A percentile compares a stretch with the other conserved stretches of the same genome.
These are phyloP conservation scores for Tuber microsphaerosporum DNA, from an alignment of 495 filamentous ascomycete genomes.

Conservation along the genomic window DNA sequence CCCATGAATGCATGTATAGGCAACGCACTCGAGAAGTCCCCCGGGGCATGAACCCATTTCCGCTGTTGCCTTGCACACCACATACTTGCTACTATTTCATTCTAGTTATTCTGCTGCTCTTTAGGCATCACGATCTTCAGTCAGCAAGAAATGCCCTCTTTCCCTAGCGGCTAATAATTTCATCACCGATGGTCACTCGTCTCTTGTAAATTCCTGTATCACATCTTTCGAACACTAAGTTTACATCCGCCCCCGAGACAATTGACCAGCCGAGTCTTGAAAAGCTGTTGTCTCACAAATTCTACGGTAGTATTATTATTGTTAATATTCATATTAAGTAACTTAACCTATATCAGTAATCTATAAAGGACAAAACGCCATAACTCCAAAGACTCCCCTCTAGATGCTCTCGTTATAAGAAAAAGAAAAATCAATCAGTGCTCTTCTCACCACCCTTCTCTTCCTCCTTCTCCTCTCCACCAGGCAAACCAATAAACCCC, in stretches of 20 bases:
- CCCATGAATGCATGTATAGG: too few species aligned
- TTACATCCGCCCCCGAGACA: neutral
- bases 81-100: too few species aligned
- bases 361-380: neutral
- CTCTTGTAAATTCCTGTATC: neutral
- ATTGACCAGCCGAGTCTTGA: neutral
- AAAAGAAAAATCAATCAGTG: neutral
- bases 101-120: too few species aligned
- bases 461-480: neutral
- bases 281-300: neutral
- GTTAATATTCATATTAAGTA: neutral
- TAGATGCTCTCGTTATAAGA: neutral
- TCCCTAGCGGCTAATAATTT: neutral
- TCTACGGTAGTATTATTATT: neutral
- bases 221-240: neutral
- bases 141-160: neutral
- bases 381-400: neutral
- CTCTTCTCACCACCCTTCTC: neutral
- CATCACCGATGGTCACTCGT: neutral
- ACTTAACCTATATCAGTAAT: neutral
- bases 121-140: too few species aligned
- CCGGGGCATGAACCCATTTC: too few species aligned
- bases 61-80: too few species aligned
- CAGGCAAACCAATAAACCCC: constrained; percentile 2
- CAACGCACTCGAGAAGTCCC: too few species aligned